Evolutionary conservation across 345 rosid species (phyloP).

Genomic region (Kandelia obovata): DNA sequence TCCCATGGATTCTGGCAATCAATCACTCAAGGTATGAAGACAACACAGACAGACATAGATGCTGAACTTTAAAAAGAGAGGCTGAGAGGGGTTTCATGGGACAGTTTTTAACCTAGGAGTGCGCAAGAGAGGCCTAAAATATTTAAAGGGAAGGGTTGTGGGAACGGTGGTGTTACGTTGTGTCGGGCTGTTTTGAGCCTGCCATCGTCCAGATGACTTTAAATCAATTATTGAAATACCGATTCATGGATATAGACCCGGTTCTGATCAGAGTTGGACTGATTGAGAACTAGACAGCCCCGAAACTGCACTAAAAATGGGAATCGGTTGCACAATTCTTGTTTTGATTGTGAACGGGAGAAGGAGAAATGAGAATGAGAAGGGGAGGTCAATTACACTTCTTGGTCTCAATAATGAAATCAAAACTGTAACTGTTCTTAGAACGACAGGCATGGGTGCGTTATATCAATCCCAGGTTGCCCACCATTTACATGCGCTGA

Average conservation of each 20-base stretch:
- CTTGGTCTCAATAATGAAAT: too few relatives aligned
- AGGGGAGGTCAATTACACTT: not conserved
- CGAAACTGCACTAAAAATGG: too few relatives aligned
- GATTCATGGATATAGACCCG: not conserved
- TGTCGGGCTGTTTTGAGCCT: conserved; percentile 8
- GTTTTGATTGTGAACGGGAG: not conserved
- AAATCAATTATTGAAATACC: not conserved
- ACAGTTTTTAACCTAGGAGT: conserved; percentile 15
- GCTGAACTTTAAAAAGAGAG: not conserved
- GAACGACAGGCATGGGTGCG: not conserved
- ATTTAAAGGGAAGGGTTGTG: conserved; percentile 9
- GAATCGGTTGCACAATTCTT: too few relatives aligned
- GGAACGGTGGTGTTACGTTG: not conserved
- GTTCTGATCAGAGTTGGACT: too few relatives aligned
- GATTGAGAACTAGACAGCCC: too few relatives aligned
- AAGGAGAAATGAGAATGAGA: not conserved
- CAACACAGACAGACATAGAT: not conserved
- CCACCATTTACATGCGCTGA: not conserved
- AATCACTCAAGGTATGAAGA: conserved; percentile 20
- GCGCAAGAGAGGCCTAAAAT: conserved; percentile 35
- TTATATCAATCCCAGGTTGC: not conserved
- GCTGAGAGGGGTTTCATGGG: not conserved
- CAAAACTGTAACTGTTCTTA: not conserved
- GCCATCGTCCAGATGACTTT: conserved; percentile 20
- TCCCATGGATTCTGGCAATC: conserved; percentile 16